A percentile compares a stretch with the other conserved stretches of the same genome.
Conservation (phyloP, 2,329 filamentous ascomycete species). For the Phaeosphaeria sp. region DNA sequence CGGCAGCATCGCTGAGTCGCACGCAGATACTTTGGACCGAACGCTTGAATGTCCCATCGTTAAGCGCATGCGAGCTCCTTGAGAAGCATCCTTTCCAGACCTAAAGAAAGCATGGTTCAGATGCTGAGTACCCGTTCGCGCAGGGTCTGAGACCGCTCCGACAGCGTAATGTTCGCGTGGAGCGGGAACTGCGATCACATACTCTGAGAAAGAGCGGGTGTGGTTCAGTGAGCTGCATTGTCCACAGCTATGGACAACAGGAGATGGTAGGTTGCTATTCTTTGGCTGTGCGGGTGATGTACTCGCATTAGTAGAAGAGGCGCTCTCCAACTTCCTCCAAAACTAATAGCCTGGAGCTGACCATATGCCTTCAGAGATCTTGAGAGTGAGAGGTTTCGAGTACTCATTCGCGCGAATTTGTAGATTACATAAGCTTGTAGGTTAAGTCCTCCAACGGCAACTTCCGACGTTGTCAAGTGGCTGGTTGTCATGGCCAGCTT, state of each 20-base stretch:
- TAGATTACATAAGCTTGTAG: not conserved
- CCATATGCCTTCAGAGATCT: not conserved
- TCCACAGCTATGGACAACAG: slow-evolving; percentile 56
- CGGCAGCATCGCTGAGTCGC: slow-evolving; percentile 24
- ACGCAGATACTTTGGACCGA: slow-evolving; percentile 38
- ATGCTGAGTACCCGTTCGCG: slow-evolving; percentile 51
- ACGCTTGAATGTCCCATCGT: slow-evolving; percentile 50
- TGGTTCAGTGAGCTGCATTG: slow-evolving; percentile 36
- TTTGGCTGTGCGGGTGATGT: slow-evolving; percentile 8
- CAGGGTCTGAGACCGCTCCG: slow-evolving; percentile 54
- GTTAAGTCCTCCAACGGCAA: not conserved
- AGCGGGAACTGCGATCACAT: slow-evolving; percentile 45
- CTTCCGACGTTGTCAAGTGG: not conserved
- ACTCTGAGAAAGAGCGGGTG: not conserved
- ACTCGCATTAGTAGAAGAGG: not conserved
- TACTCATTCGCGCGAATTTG: not conserved
- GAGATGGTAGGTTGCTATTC: slow-evolving; percentile 48
- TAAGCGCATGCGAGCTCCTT: slow-evolving; percentile 52
- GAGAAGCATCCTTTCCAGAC: slow-evolving; percentile 51
- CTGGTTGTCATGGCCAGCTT: not conserved
- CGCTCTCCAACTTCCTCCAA: not conserved
- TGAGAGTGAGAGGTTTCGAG: not conserved
- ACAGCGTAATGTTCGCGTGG: slow-evolving; percentile 51
- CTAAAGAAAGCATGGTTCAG: slow-evolving; percentile 51
- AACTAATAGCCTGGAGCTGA: not conserved